Evolutionary conservation across 2,329 filamentous ascomycete species (phyloP), one percentile per base, ranked within the genome.

Genomic region (Pleomassaria siparia): DNA sequence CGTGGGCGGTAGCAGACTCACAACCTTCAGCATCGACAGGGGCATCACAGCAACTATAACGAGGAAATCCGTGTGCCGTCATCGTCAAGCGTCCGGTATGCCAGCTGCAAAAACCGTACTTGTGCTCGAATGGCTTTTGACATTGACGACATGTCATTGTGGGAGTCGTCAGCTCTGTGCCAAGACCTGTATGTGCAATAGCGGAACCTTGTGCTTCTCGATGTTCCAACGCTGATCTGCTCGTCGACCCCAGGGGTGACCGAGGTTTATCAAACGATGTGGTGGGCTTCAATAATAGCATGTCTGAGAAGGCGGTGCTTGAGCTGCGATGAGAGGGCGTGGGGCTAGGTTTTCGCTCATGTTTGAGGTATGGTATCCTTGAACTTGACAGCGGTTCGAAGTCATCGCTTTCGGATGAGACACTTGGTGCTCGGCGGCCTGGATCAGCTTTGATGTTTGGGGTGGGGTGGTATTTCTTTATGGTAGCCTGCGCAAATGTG

Each of bases 401-500:
- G 18, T 4, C 35, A 16, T 15, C 15, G 26, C 24, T 42, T 6
- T n/a, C 29, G 12, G 12, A 4, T 5, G 29, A 11, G 4, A n/a
- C 7, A 16, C 32, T 35, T 35, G 15, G 32, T 18, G 30, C 20
- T 40, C 21, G 18, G n/a, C n/a, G n/a, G 20, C 21, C 11, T 45
- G 33, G 26, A 18, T 37, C 8, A 43, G 47, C 18, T 40, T 37
- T 25, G 40, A 42, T 13, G 30, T 30, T 30, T 37, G 44, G 43
- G 50, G 55, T 21, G 21, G 25, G 26, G 18, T 6, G 18, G 28
- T 43, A 33, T 12, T 33, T 32, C 15, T 15, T 49, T 8, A 59
- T 51, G n/a, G 59, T 46, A 3, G 40, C 28, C 29, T 59, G 59
- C 2, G 66, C 67, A 47, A 53, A 63, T 2, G 53, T 47, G 11